These are phyloP conservation scores for Lactifluus piperatus DNA, from an alignment of 768 basidiomycete species.

Conservation along the genomic window DNA sequence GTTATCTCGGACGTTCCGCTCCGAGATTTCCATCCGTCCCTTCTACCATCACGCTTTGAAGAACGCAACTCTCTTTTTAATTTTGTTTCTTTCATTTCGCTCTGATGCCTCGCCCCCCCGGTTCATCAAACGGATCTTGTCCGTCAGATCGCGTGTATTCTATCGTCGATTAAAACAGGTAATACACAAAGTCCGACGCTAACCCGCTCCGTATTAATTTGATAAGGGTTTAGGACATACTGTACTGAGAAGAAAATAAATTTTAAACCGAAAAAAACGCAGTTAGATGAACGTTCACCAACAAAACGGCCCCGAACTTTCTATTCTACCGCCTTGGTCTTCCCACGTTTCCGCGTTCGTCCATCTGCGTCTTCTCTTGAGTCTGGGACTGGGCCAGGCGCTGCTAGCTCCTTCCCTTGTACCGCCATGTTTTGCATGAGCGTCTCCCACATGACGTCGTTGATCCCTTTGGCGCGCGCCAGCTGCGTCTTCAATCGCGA, in stretches of 20 bases:
- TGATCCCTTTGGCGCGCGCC: conserved; percentile 80
- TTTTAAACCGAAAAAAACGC: neutral
- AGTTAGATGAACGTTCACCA: too few species aligned
- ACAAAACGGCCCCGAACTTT: too few species aligned
- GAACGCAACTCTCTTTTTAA: too few species aligned
- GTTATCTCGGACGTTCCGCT: neutral
- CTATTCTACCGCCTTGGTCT: conserved; percentile 11
- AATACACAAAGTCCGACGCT: neutral
- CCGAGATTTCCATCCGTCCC: neutral
- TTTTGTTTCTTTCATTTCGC: neutral
- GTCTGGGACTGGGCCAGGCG: conserved; percentile 1
- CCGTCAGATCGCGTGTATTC: neutral
- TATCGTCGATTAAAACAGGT: neutral
- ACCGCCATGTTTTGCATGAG: conserved; percentile 58
- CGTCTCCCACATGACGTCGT: conserved; percentile 89
- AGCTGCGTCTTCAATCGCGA: conserved; percentile 57
- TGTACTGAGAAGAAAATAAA: too few species aligned
- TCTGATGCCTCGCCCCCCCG: neutral
- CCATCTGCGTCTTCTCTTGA: conserved; percentile 4
- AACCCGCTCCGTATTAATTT: neutral
- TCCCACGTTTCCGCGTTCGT: conserved; percentile 16
- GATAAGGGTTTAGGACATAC: neutral
- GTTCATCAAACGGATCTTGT: conserved; percentile 5
- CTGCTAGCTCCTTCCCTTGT: conserved; percentile 26
- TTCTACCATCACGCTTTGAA: neutral